Percentiles rank a stretch among this genome's conserved stretches.
phyloP scores from a whole-genome alignment of 345 rosid species.

The Psidium guajava region DNA sequence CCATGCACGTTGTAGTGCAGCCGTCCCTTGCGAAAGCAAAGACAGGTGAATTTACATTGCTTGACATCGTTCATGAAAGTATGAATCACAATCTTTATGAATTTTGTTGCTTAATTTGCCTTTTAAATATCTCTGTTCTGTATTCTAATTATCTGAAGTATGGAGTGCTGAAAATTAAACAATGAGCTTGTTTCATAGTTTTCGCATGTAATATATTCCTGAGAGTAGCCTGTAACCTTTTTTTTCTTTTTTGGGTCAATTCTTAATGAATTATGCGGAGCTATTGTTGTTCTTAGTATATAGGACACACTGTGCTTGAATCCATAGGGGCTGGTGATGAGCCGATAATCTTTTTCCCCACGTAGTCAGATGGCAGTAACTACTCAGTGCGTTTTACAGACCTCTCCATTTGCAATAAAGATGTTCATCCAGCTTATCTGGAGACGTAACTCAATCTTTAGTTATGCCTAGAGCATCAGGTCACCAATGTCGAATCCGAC shows the following conservation, averaged over 20 bases:
- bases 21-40: conserved; percentile 61
- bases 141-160: neutral
- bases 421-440: neutral
- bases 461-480: neutral
- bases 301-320: neutral
- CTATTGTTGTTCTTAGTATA: neutral
- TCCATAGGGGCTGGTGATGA: neutral
- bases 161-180: neutral
- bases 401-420: neutral
- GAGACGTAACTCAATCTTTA: neutral
- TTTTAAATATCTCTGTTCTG: neutral
- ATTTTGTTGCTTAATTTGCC: neutral
- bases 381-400: neutral
- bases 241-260: neutral
- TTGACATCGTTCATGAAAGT: neutral
- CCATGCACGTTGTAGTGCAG: conserved; percentile 97
- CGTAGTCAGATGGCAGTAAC: neutral
- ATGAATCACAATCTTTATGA: neutral
- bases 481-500: neutral
- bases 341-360: neutral
- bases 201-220: neutral
- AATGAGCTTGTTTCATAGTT: neutral
- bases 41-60: conserved; percentile 36
- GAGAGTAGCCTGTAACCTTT: neutral
- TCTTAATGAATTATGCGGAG: neutral